These are phyloP conservation scores for Prunus mume DNA, from an alignment of 306 rosid genomes.

Conservation along the genomic window DNA sequence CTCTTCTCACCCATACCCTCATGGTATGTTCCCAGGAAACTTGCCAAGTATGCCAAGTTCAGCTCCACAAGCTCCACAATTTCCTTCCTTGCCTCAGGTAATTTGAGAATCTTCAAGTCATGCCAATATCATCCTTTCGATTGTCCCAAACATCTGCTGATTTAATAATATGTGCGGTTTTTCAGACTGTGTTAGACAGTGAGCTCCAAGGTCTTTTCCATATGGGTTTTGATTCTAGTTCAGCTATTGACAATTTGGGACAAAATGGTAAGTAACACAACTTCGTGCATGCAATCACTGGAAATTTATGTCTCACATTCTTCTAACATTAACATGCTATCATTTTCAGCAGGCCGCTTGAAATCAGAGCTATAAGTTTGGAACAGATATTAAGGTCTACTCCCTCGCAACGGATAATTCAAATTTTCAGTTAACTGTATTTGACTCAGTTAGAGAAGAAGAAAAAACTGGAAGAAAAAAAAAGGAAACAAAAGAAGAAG, in stretches of 20 bases:
- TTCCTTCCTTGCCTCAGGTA: conserved; percentile 79
- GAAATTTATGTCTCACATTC: neutral
- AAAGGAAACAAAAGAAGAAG: conserved; percentile 7
- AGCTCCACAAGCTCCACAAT: conserved; percentile 54
- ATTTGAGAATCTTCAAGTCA: conserved; percentile 20
- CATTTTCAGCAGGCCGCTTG: conserved; percentile 63
- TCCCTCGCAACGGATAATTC: conserved; percentile 28
- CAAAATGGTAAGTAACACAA: conserved; percentile 59
- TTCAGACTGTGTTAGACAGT: conserved; percentile 66
- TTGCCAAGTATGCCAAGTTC: conserved; percentile 54
- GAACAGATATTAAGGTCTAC: conserved; percentile 24
- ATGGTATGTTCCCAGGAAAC: conserved; percentile 57
- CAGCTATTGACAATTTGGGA: conserved; percentile 69
- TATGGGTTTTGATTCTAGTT: conserved; percentile 73
- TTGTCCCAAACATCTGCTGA: conserved; percentile 18
- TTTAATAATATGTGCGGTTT: neutral
- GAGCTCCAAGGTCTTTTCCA: conserved; percentile 81
- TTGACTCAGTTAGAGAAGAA: conserved; percentile 41
- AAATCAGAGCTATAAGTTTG: conserved; percentile 54
- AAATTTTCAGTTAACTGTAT: conserved; percentile 48
- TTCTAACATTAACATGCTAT: conserved; percentile 19
- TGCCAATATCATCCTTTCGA: neutral
- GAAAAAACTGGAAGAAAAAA: neutral
- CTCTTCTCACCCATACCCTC: conserved; percentile 57
- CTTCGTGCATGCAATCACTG: conserved; percentile 11